Evolutionary conservation across 306 rosid species (phyloP).

Genomic region (Gastrolobium bilobum): DNA sequence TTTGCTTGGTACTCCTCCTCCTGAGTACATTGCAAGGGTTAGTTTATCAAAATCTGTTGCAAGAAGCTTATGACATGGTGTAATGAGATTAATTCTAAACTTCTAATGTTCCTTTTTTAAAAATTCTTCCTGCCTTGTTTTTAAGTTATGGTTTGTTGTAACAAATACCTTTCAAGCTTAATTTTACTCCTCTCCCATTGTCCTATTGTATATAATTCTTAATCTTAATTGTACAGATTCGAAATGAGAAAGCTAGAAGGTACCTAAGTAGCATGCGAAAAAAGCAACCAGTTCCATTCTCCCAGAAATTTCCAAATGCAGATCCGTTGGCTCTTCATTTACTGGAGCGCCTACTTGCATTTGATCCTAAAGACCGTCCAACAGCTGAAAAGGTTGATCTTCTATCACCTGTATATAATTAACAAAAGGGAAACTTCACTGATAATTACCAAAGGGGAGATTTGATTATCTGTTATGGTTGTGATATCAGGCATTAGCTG

Average conservation of each 20-base stretch:
- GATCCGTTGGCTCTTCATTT: conserved; percentile 88
- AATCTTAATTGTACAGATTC: conserved; percentile 68
- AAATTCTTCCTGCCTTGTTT: conserved; percentile 11
- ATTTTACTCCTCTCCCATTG: conserved; percentile 14
- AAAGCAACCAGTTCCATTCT: conserved; percentile 81
- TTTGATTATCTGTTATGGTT: conserved; percentile 39
- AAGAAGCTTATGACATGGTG: conserved; percentile 33
- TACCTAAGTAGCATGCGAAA: conserved; percentile 88
- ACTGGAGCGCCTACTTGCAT: conserved; percentile 85
- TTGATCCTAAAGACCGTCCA: conserved; percentile 97
- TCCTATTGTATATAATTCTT: conserved; percentile 37
- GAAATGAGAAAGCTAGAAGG: conserved; percentile 98
- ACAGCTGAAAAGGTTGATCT: conserved; percentile 88
- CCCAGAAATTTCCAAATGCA: conserved; percentile 82
- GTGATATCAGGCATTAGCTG: conserved; percentile 76
- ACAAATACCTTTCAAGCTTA: conserved; percentile 37
- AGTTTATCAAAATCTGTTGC: conserved; percentile 53
- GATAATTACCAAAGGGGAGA: conserved; percentile 11
- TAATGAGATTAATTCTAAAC: conserved; percentile 33
- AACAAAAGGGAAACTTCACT: conserved; percentile 13
- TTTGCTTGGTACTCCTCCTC: conserved; percentile 93
- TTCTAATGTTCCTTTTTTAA: conserved; percentile 15
- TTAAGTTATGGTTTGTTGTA: conserved; percentile 23
- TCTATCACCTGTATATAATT: conserved; percentile 23
- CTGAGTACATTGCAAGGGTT: conserved; percentile 91